These are phyloP conservation scores for Entonaema liquescens DNA, from an alignment of 495 filamentous ascomycete species.

Conservation along the genomic window DNA sequence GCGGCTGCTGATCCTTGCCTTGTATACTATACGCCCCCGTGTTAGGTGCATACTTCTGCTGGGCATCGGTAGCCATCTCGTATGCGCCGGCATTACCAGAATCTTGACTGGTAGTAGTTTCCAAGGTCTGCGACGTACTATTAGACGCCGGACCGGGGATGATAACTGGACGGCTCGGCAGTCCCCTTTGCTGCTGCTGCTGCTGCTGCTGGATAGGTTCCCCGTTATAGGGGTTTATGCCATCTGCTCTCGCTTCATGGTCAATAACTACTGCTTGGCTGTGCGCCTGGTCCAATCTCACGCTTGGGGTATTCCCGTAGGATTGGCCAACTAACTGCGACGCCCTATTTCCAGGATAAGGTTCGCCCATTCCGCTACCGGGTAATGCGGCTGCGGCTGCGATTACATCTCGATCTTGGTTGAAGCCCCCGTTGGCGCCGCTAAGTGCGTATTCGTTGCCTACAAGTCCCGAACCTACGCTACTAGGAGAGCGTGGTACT, in stretches of 20 bases:
- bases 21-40: slow-evolving; percentile 23
- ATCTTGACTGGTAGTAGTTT: slow-evolving; percentile 40
- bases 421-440: slow-evolving; percentile 20
- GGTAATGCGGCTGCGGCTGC: slow-evolving; percentile 64
- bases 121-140: slow-evolving; percentile 19
- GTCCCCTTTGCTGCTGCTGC: slow-evolving; percentile 1
- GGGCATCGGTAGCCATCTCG: slow-evolving; percentile 35
- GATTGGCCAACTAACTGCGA: slow-evolving; percentile 41
- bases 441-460: slow-evolving; percentile 39
- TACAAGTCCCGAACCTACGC: slow-evolving; percentile 72
- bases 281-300: slow-evolving; percentile 47
- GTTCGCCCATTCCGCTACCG: slow-evolving; percentile 54
- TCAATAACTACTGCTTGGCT: slow-evolving; percentile 51
- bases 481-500: slow-evolving; percentile 77
- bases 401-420: slow-evolving; percentile 62
- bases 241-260: slow-evolving; percentile 53
- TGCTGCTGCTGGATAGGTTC: slow-evolving; percentile 44
- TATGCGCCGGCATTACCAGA: slow-evolving; percentile 40
- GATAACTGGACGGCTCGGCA: slow-evolving; percentile 20
- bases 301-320: slow-evolving; percentile 47
- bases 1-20: slow-evolving; percentile 8
- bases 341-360: slow-evolving; percentile 23
- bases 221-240: slow-evolving; percentile 56
- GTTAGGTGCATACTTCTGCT: slow-evolving; percentile 35
- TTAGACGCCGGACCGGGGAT: slow-evolving; percentile 27